Base-by-base conservation (phyloP, 306 rosid genomes). In the Cicer yamashitae region DNA sequence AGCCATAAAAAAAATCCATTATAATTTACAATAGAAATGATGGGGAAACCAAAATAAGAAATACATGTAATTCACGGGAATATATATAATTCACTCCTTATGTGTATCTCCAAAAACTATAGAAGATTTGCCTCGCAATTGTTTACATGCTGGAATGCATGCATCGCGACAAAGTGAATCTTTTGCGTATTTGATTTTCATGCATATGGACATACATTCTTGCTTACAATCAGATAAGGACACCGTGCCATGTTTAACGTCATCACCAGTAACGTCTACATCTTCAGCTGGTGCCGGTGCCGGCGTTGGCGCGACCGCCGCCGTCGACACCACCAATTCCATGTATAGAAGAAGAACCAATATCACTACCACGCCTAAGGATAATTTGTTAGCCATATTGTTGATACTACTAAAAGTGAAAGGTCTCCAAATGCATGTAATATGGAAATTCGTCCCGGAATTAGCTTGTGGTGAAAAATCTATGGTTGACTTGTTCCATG, bases 41-140 rank as follows among this genome's bases (percentile, higher is more conserved):
- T 30, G 34, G 34, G 34, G 34, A 30, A 30, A 30, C 45, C 10
- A 6, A 53, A 10, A 53, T 12, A 71, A 39, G 75, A 10, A 52
- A 52, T 52, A 70, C 15, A 64, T 39, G 8, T 63, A 41, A 63
- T 39, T 40, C 3, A 25, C 2, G 3, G 30, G 3, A 25, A 25
- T 25, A 25, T 25, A 25, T 25, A 25, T 25, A 25, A 1, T 25
- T 73, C 38, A 60, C 3, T 45, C 7, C 5, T 59, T 37, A 30
- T 30, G 0, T 50, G 7, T 11, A 38, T 9, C 8, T 64, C 10
- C 3, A 43, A 2, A 37, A 13, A 37, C 4, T 6, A 8, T 8
- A 48, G 82, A 74, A 41, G 80, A 80, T 76, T 72, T 67, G 44
- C 78, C 83, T 40, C 47, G 75, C 39, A 84, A 73, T 70, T 81